Evolutionary conservation across 495 filamentous ascomycete species (phyloP), one percentile per base, ranked within the genome.

Genomic region (Durotheca rogersii): DNA sequence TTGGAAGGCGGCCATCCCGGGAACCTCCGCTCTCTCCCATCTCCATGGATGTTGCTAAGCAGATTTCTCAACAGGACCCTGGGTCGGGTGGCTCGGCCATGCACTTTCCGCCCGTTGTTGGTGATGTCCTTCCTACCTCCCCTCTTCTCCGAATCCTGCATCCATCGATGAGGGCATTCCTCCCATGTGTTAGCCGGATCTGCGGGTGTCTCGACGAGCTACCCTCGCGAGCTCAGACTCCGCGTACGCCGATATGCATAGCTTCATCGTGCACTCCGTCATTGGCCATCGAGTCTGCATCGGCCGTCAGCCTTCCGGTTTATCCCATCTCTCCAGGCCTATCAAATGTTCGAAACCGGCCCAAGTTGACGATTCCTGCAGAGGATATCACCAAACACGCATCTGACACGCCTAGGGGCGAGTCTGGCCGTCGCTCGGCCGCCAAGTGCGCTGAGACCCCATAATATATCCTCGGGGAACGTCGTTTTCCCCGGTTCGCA

Each of bases 391-490:
- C 50, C 19, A 33, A n/a, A n/a, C 49, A 34, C 48, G 37, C 47
- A 23, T 19, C 35, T 23, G 37, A 20, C 9, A 40, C n/a, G 49
- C 39, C 55, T 59, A 46, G 56, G 56, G 56, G 51, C 17, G n/a
- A 37, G 32, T 45, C 55, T 50, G 50, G 32, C 38, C 44, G 56
- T 51, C 41, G 40, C 45, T 46, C 45, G 27, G 45, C 31, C 35
- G 46, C 32, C 50, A 54, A 47, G 46, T 43, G 34, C 21, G 23
- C 37, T 41, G 30, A n/a, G 48, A 39, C 55, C 40, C 50, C 50
- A 53, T 42, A 44, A 50, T 58, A 50, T 58, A 53, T 54, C 50
- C 46, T 59, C 49, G 46, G 56, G 40, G 45, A 54, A 25, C 40
- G 19, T 47, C 51, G 40, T 47, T 50, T 51, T 53, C 56, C 56